Conservation (phyloP, 2,329 filamentous ascomycete species). For the Thermothelomyces thermophilus region DNA sequence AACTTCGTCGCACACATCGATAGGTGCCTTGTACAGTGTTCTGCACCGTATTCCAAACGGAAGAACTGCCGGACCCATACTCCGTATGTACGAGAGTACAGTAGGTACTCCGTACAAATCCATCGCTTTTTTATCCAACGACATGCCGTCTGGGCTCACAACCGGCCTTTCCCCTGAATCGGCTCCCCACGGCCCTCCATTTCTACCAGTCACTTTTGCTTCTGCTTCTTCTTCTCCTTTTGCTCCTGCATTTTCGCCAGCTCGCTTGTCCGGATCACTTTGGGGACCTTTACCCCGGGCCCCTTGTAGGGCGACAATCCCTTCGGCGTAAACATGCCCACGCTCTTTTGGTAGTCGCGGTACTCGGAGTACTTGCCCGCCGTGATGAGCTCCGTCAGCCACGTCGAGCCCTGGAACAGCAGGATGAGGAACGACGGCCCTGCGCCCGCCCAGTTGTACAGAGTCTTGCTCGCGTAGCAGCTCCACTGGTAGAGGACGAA, state of each 20-base stretch:
- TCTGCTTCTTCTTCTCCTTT: constrained; percentile 27
- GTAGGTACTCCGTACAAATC: no score
- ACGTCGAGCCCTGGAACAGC: constrained; percentile 85
- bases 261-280: constrained; percentile 46
- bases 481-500: constrained; percentile 82
- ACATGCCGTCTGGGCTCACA: no score
- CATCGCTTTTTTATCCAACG: no score
- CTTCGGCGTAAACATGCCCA: constrained; percentile 75
- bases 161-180: background rate
- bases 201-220: constrained; percentile 18
- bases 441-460: constrained; percentile 71
- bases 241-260: constrained; percentile 40
- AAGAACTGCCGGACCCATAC: no score
- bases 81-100: no score
- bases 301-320: constrained; percentile 39
- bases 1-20: background rate
- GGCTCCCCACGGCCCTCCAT: background rate
- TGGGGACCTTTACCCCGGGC: constrained; percentile 33
- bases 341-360: constrained; percentile 69
- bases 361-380: constrained; percentile 84
- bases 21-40: no score
- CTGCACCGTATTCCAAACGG: no score
- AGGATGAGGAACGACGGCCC: constrained; percentile 65
- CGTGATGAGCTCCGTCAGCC: constrained; percentile 78
- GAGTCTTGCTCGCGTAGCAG: constrained; percentile 62